A percentile compares a stretch with the other conserved stretches of the same genome.
phyloP scores from a whole-genome alignment of 192 early-diverging fungal genomes.

The Umbelopsis isabellina region DNA sequence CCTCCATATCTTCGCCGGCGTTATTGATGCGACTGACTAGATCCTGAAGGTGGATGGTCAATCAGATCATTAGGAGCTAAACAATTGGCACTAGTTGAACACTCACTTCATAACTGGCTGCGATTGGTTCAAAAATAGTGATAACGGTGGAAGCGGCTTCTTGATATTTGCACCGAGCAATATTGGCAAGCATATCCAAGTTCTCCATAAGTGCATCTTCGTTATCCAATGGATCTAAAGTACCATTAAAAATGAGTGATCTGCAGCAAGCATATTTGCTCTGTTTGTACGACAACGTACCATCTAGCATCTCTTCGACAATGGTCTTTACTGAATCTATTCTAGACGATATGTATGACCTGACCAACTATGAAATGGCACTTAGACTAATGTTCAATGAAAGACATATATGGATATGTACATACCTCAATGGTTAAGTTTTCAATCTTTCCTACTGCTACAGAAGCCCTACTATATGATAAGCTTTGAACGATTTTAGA shows the following conservation, averaged over 20 bases:
- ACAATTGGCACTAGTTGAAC: conserved; percentile 19
- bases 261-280: conserved; percentile 16
- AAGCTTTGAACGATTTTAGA: conserved; percentile 71
- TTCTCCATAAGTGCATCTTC: conserved; percentile 71
- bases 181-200: conserved; percentile 68
- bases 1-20: conserved; percentile 23
- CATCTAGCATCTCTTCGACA: conserved; percentile 59
- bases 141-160: conserved; percentile 54
- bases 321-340: conserved; percentile 51
- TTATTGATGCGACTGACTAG: conserved; percentile 10
- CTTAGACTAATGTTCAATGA: conserved; percentile 29
- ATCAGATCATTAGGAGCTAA: background rate
- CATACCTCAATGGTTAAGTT: conserved; percentile 53
- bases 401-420: conserved; percentile 9
- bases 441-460: conserved; percentile 50
- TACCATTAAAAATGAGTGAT: background rate
- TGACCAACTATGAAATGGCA: conserved; percentile 43
- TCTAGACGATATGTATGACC: conserved; percentile 53
- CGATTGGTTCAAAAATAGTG: conserved; percentile 60
- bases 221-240: conserved; percentile 61
- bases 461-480: conserved; percentile 49
- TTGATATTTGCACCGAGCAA: conserved; percentile 72
- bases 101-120: conserved; percentile 60
- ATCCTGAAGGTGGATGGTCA: background rate
- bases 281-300: conserved; percentile 31